Base-by-base conservation (phyloP, 2,329 filamentous ascomycete genomes). In the Aspergillus quadricinctus region DNA sequence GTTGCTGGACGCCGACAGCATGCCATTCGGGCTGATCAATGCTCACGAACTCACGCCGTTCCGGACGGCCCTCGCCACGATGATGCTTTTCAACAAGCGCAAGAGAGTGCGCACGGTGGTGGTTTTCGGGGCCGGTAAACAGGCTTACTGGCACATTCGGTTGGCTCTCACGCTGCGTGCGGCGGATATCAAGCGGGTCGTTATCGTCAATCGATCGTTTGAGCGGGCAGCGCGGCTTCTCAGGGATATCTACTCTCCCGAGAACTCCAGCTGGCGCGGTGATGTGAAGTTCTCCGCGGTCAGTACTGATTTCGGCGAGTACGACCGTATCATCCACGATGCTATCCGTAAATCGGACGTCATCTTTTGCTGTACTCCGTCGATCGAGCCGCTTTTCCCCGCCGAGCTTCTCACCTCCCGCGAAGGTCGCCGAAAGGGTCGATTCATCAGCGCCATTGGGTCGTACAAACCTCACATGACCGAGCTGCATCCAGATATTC, bases 61-160 rank as follows among this genome's bases (percentile, higher is more conserved):
- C 72, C 81, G 87, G 48, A 89, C 87, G 0, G 84, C 86, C 0
- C 75, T 89, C 11, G 83, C 83, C 0, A 67, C 77, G 5, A 81
- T 82, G 11, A 83, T 87, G 55, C 77, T 88, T 62, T 78, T 88
- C 19, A 83, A 84, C 67, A 81, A 73, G 66, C 89, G 93, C 55
- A 78, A 82, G 54, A 82, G 82, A 28, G 87, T 96, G 45, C 86
- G 88, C 68, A 90, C 87, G 14, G 69, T 97, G 10, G 87, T 88
- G 14, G 88, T 96, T 53, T 97, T 97, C 71, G 93, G 93, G 25
- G 87, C 88, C 35, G 93, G 93, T 48, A 86, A 88, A 64, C 92
- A 97, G 77, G 93, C 93, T 11, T 96, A 93, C 77, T 97, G 92
- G 92, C 93, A 97, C 71, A 85, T 96, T 46, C 87, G 92, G 0